phyloP scores from a whole-genome alignment of 345 rosid species.

The Camelina neglecta region DNA sequence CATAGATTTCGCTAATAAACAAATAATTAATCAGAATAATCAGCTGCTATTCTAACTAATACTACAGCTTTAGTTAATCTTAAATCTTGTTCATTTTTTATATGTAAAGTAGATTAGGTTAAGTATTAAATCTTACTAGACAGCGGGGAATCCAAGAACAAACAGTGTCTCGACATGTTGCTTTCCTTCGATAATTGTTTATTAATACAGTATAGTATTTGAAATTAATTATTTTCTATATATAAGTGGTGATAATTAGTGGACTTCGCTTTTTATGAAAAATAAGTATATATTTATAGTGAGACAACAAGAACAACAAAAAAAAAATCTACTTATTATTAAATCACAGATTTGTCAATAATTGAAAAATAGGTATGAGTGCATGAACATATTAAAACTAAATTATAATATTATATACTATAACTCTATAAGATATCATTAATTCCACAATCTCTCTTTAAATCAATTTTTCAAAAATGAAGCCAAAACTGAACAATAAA shows the following conservation, averaged over 20 bases:
- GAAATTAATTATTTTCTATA: conserved; percentile 11
- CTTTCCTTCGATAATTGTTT: conserved; percentile 7
- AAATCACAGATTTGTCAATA: conserved; percentile 29
- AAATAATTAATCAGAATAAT: conserved; percentile 38
- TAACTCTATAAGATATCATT: not conserved
- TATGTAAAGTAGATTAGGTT: conserved; percentile 22
- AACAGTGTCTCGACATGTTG: conserved; percentile 37
- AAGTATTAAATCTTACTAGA: conserved; percentile 12
- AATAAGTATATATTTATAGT: conserved; percentile 8
- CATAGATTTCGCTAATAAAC: conserved; percentile 33
- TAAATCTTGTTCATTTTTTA: not conserved
- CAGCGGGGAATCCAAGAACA: conserved; percentile 17
- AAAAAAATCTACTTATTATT: not conserved
- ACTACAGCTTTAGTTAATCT: conserved; percentile 4
- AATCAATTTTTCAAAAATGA: conserved; percentile 5
- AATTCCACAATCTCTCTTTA: conserved; percentile 8
- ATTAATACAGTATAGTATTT: conserved; percentile 6
- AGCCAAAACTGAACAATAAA: conserved; percentile 15
- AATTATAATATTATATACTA: not conserved
- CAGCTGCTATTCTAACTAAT: conserved; percentile 6
- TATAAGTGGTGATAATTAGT: conserved; percentile 31
- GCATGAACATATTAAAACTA: conserved; percentile 34
- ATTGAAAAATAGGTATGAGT: conserved; percentile 33
- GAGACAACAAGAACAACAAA: conserved; percentile 14
- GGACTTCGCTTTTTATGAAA: conserved; percentile 32